phyloP scores from a whole-genome alignment of 2,329 filamentous ascomycete species.

The Aspergillus sp. region DNA sequence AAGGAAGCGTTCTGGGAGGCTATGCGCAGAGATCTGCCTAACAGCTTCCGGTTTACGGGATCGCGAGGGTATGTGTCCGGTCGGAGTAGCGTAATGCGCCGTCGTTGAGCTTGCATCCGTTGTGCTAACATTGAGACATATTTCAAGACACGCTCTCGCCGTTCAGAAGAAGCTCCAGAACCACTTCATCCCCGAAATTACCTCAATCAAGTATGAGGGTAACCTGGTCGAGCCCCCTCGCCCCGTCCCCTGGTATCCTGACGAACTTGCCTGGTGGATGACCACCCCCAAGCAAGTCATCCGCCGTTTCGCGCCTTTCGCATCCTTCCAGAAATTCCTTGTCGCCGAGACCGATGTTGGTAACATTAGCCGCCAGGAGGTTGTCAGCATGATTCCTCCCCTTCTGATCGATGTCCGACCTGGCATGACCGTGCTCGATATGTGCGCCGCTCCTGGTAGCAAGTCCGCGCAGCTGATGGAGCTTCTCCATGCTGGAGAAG shows the following conservation, averaged over 20 bases:
- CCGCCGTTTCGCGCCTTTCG: slow-evolving; percentile 89
- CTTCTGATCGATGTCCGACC: slow-evolving; percentile 87
- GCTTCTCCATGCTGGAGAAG: slow-evolving; percentile 89
- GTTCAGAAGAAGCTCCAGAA: slow-evolving; percentile 87
- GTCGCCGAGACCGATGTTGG: slow-evolving; percentile 96
- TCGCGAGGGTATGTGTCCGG: slow-evolving; percentile 70
- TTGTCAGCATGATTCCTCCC: slow-evolving; percentile 98
- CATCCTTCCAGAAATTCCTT: slow-evolving; percentile 94
- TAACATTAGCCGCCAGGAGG: slow-evolving; percentile 96
- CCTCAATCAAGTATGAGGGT: slow-evolving; percentile 80
- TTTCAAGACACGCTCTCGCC: slow-evolving; percentile 75
- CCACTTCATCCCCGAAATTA: slow-evolving; percentile 87
- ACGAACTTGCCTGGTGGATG: slow-evolving; percentile 95
- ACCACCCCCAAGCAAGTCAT: slow-evolving; percentile 96
- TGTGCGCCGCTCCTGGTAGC: slow-evolving; percentile 95
- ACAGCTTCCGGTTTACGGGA: slow-evolving; percentile 96
- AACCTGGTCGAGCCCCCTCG: slow-evolving; percentile 76
- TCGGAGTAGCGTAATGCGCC: neutral
- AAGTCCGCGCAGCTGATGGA: slow-evolving; percentile 95
- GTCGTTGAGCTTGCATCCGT: neutral
- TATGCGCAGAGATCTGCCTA: slow-evolving; percentile 81
- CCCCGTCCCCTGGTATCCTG: slow-evolving; percentile 88
- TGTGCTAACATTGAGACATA: slow-evolving; percentile 12
- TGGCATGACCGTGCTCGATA: slow-evolving; percentile 88
- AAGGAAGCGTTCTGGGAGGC: slow-evolving; percentile 79